Conservation (phyloP, 2,329 filamentous ascomycete genomes). For the Purpureocillium lavendulum region DNA sequence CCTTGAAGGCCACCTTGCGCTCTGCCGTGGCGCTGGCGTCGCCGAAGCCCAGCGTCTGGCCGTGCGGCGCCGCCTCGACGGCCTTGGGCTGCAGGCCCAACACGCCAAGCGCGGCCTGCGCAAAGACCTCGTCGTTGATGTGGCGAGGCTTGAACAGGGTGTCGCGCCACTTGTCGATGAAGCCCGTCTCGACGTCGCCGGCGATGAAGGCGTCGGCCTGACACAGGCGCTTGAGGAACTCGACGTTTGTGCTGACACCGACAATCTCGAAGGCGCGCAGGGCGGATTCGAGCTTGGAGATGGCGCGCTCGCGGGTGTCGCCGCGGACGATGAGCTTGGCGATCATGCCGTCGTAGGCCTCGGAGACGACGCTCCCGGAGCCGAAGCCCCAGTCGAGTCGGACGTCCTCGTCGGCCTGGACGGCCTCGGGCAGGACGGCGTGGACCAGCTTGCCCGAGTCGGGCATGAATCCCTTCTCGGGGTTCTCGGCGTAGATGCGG, state of each 20-base stretch:
- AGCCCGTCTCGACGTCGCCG: constrained; percentile 90
- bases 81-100: constrained; percentile 40
- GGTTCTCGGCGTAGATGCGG: constrained; percentile 93
- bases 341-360: constrained; percentile 98
- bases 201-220: constrained; percentile 72
- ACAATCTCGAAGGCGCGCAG: constrained; percentile 87
- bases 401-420: constrained; percentile 57
- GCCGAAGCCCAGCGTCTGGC: constrained; percentile 47
- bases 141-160: constrained; percentile 63
- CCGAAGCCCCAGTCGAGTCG: constrained; percentile 92
- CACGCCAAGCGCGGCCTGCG: constrained; percentile 78
- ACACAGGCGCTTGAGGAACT: constrained; percentile 87
- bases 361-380: constrained; percentile 83
- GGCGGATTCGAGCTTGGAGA: constrained; percentile 73
- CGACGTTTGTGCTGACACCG: constrained; percentile 89
- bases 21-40: constrained; percentile 29
- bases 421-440: constrained; percentile 61
- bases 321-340: constrained; percentile 92
- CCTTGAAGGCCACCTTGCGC: constrained; percentile 43
- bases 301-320: constrained; percentile 66
- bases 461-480: constrained; percentile 83
- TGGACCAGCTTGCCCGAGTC: constrained; percentile 86
- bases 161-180: constrained; percentile 79
- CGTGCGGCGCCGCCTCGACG: constrained; percentile 29
- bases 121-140: constrained; percentile 65